Percentiles rank a stretch among this genome's conserved stretches.
phyloP scores from a whole-genome alignment of 2,329 filamentous ascomycete genomes.

The Fusarium subglutinans region DNA sequence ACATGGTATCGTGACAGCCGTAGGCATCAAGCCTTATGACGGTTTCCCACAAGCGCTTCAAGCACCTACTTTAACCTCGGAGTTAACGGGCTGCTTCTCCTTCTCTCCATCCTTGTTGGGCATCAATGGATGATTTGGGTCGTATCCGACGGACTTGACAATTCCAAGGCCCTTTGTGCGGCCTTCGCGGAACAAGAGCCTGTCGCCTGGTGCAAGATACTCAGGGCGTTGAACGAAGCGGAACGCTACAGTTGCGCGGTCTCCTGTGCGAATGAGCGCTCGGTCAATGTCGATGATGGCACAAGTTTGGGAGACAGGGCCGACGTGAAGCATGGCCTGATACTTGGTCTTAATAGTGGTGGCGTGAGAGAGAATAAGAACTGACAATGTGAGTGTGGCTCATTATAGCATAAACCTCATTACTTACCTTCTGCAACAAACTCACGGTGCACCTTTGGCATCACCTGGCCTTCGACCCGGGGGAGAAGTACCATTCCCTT shows the following conservation, averaged over 20 bases:
- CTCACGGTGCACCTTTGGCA: slow-evolving; percentile 76
- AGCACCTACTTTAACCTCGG: slow-evolving; percentile 40
- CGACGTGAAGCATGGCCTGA: slow-evolving; percentile 97
- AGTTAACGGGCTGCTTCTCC: slow-evolving; percentile 28
- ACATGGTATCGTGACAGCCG: slow-evolving; percentile 24
- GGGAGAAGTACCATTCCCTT: slow-evolving; percentile 98
- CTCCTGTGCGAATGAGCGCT: slow-evolving; percentile 93
- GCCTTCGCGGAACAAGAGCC: slow-evolving; percentile 92
- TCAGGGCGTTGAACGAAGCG: slow-evolving; percentile 94
- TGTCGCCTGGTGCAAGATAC: slow-evolving; percentile 87
- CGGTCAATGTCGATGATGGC: slow-evolving; percentile 97
- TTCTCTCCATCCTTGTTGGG: slow-evolving; percentile 26
- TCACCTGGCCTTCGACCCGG: slow-evolving; percentile 77
- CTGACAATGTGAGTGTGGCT: slow-evolving; percentile 51
- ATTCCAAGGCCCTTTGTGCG: slow-evolving; percentile 95
- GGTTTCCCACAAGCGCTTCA: slow-evolving; percentile 5
- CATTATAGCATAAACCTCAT: too few species aligned
- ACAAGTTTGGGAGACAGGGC: slow-evolving; percentile 93
- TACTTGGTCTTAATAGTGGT: slow-evolving; percentile 98
- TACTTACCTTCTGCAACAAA: slow-evolving; percentile 78
- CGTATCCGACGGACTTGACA: slow-evolving; percentile 90
- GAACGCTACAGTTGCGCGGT: slow-evolving; percentile 94
- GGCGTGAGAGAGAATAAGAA: slow-evolving; percentile 92
- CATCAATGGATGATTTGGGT: slow-evolving; percentile 64
- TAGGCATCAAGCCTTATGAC: not conserved